Evolutionary conservation across 352 stramenopile species (phyloP), one percentile per base, ranked within the genome.

Genomic region (Pythium rishiriense): DNA sequence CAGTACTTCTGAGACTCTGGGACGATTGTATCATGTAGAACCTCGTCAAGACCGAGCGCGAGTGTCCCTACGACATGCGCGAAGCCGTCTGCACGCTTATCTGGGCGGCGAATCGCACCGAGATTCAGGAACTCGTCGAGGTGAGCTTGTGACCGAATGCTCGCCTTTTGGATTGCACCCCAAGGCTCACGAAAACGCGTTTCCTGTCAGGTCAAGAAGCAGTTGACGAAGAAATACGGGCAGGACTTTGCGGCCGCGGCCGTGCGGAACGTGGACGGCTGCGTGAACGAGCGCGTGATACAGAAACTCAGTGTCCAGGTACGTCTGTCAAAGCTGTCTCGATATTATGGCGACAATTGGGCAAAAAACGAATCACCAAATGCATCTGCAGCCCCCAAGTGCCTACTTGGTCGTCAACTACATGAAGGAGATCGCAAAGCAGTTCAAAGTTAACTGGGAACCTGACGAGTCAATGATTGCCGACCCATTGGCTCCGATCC

Each of bases 351-450:
- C 31, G 31, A 35, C 31, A 11, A 35, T 35, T 35, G 31, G 5
- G n/a, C n/a, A n/a, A n/a, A 41, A 11, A 11, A 37, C 6, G 11
- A 37, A 37, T 37, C 31, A 6, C 31, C 31, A 37, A 37, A 37
- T 37, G 6, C 6, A 11, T 37, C 31, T 41, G 15, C 35, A 60
- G 73, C 96, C 95, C n/a, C 96, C 96, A 1, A 96, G 89, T 47
- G 94, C 93, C 8, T 98, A 96, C 56, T 64, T 98, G 10, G 95
- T 98, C 21, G 87, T 98, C 28, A 97, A 95, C 24, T 98, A 98
- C 80, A 90, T 99, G 78, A 97, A 98, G 48, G 91, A 96, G 66
- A 98, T 98, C 70, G 92, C 93, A 8, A 97, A 98, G 60, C 87
- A 98, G 66, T 97, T 96, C 69, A 89, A 97, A 14, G 90, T 99